Conservation (phyloP, 805 yeast genomes). For the Kluyveromyces aestuarii region DNA sequence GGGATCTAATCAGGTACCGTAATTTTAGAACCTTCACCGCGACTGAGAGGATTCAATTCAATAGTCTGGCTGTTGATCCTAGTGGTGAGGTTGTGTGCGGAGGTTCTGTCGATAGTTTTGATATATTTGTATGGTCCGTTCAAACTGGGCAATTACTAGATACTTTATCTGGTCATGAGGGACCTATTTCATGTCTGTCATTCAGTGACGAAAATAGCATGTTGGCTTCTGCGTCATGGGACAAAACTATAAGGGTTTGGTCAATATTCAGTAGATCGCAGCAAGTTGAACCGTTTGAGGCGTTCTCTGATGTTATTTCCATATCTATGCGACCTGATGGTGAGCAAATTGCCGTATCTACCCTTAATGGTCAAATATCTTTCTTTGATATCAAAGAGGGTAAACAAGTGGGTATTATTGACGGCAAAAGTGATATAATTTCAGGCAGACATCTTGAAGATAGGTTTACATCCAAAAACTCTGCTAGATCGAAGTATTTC, state of each 20-base stretch:
- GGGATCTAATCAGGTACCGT: conserved; percentile 89
- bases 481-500: conserved; percentile 78
- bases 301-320: conserved; percentile 74
- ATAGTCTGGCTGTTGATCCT: conserved; percentile 87
- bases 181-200: conserved; percentile 82
- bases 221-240: conserved; percentile 94
- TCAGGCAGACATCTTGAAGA: conserved; percentile 80
- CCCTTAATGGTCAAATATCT: conserved; percentile 79
- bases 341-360: conserved; percentile 79
- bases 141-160: conserved; percentile 91
- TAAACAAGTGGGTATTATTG: conserved; percentile 72
- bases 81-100: conserved; percentile 96
- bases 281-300: conserved; percentile 83
- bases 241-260: conserved; percentile 90
- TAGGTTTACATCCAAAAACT: conserved; percentile 68
- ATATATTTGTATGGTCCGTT: conserved; percentile 93
- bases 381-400: conserved; percentile 80
- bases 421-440: conserved; percentile 77
- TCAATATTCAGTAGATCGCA: conserved; percentile 80
- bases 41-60: conserved; percentile 78
- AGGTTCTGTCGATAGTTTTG: conserved; percentile 83
- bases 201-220: conserved; percentile 72
- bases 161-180: conserved; percentile 85
- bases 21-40: conserved; percentile 94
- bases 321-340: conserved; percentile 87